phyloP scores from a whole-genome alignment of 2,329 filamentous ascomycete species.

The Diaporthe vexans region DNA sequence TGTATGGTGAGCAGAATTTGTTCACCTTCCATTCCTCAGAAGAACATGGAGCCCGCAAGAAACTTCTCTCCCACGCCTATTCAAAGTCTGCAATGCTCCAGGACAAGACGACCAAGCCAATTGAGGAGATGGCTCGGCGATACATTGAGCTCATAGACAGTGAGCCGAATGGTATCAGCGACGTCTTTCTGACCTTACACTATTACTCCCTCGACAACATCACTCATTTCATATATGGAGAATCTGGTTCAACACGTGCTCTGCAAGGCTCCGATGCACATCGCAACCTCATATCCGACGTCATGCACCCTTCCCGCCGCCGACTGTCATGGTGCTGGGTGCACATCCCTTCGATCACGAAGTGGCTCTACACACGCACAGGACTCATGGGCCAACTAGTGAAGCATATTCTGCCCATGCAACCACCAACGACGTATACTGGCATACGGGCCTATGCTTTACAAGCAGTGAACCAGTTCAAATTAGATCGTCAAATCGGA shows the following conservation, averaged over 20 bases:
- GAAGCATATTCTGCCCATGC: background rate
- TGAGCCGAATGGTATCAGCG: background rate
- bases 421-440: background rate
- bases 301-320: background rate
- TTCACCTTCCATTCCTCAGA: background rate
- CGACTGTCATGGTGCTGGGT: background rate
- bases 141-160: background rate
- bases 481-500: background rate
- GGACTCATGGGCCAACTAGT: background rate
- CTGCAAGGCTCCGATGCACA: background rate
- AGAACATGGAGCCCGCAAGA: background rate
- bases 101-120: background rate
- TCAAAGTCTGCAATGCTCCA: background rate
- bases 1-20: background rate
- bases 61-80: background rate
- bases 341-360: background rate
- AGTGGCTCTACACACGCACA: background rate
- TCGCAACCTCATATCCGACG: background rate
- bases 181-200: background rate
- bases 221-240: background rate
- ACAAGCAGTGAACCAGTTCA: background rate
- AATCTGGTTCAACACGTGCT: background rate
- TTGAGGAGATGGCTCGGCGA: background rate
- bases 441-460: background rate
- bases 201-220: background rate